Base-by-base conservation (phyloP, 768 basidiomycete genomes). In the Leucocoprinus sp. region DNA sequence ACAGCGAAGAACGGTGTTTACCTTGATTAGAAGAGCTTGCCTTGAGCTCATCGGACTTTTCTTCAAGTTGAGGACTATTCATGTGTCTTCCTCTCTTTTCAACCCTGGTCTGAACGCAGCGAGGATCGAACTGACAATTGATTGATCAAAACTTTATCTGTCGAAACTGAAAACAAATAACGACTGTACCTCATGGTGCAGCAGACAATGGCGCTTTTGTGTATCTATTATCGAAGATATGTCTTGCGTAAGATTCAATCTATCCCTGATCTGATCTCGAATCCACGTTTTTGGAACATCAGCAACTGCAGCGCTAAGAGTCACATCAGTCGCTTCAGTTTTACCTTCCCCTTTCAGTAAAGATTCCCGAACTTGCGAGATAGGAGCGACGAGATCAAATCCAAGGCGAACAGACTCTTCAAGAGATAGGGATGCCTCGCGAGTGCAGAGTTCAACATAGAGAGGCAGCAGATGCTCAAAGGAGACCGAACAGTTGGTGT, bases 391-490 rank as follows among this genome's bases (percentile, higher is more conserved):
- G 0, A 76, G 78, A 29, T 79, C 74, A 55, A 77, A 38, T 52
- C 80, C 78, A n/a, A 89, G 64, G 23, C 63, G 60, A 1, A 63
- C 56, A 19, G 75, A 78, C 45, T 86, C 87, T 5, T 66, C 66
- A 1, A 74, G 59, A 0, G 64, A 66, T 12, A 80, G 67, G 0
- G 81, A 69, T 1, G 68, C 69, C 0, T 69, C 64, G 2, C 79
- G 74, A 6, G 63, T 61, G 39, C 77, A 77, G 0, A 86, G 63
- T 0, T 62, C 55, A n/a, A 68, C 64, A 42, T 83, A 86, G 0
- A 73, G 64, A 0, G 72, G 71, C 2, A 80, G 54, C 15, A 84
- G 66, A 12, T 76, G 58, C 4, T 63, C 59, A 8, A 60, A 56
- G 48, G 77, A 69, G 45, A 85, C 69, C 0, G 63, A 52, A 56